Evolutionary conservation across 352 stramenopile genomes (phyloP).

Genomic region (Bremia lactucae): DNA sequence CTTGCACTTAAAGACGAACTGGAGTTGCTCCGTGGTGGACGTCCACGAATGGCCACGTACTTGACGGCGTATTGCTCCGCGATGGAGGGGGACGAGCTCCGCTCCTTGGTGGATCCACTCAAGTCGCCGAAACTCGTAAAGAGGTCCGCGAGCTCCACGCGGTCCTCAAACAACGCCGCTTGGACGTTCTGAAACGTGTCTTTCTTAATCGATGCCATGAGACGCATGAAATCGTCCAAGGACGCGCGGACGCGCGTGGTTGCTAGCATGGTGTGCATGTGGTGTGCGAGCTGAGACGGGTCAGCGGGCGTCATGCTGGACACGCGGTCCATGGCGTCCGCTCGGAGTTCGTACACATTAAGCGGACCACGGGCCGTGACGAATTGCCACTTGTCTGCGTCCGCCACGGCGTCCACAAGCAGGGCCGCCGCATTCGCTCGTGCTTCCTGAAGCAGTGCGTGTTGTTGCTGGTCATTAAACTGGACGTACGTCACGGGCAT

Average conservation of each 20-base stretch:
- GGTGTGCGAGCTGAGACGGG: slow-evolving; percentile 13
- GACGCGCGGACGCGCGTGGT: slow-evolving; percentile 42
- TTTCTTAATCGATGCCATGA: slow-evolving; percentile 31
- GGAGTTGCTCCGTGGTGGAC: slow-evolving; percentile 8
- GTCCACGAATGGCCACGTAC: slow-evolving; percentile 37
- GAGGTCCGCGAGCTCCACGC: slow-evolving; percentile 47
- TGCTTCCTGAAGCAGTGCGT: slow-evolving; percentile 33
- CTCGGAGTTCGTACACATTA: slow-evolving; percentile 45
- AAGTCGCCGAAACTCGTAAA: slow-evolving; percentile 44
- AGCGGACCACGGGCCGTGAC: slow-evolving; percentile 26
- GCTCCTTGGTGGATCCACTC: not conserved
- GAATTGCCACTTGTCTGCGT: slow-evolving; percentile 59
- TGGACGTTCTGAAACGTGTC: slow-evolving; percentile 51
- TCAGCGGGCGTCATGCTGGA: slow-evolving; percentile 33
- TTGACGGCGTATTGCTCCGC: slow-evolving; percentile 44
- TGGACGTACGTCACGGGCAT: slow-evolving; percentile 38
- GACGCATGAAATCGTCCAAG: slow-evolving; percentile 60
- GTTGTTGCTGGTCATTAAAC: slow-evolving; percentile 41
- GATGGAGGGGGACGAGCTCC: slow-evolving; percentile 22
- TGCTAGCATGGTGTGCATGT: slow-evolving; percentile 47
- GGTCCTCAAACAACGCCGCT: slow-evolving; percentile 41
- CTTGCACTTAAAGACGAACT: slow-evolving; percentile 4
- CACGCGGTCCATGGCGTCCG: slow-evolving; percentile 34
- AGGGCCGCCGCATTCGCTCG: slow-evolving; percentile 44
- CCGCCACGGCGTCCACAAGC: slow-evolving; percentile 45